Conservation (phyloP, 495 filamentous ascomycete species). For the Choiromyces venosus region DNA sequence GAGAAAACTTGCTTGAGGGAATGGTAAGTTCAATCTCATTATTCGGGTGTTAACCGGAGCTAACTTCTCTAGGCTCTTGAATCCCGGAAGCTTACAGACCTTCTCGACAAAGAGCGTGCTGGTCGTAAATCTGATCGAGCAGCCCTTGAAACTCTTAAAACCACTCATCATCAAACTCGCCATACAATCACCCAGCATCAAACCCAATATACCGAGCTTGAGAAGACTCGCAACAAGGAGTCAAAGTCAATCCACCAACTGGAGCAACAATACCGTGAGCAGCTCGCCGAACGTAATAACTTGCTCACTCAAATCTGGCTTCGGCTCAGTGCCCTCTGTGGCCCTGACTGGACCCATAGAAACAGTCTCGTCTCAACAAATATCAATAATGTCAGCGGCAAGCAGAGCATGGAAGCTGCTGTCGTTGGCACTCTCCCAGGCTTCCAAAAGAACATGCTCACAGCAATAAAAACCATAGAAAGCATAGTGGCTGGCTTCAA, state of each 20-base stretch:
- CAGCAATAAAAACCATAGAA: constrained; percentile 84
- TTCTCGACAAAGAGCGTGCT: constrained; percentile 86
- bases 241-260: constrained; percentile 65
- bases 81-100: constrained; percentile 71
- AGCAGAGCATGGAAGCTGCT: constrained; percentile 38
- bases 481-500: constrained; percentile 74
- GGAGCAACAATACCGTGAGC: constrained; percentile 74
- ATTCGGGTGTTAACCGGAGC: background rate
- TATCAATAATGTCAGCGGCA: constrained; percentile 41
- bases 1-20: constrained; percentile 83
- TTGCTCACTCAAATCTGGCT: constrained; percentile 83
- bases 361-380: constrained; percentile 81
- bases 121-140: constrained; percentile 75
- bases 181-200: constrained; percentile 79
- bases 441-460: constrained; percentile 81
- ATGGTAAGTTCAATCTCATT: constrained; percentile 28
- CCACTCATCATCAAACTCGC: constrained; percentile 74
- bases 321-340: constrained; percentile 76
- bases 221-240: constrained; percentile 65
- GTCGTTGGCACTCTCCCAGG: constrained; percentile 54
- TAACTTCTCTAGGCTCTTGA: constrained; percentile 64
- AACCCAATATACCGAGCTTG: constrained; percentile 75
- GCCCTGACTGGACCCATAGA: constrained; percentile 82
- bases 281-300: constrained; percentile 81
- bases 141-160: constrained; percentile 79